Evolutionary conservation across 1,139 yeast species (phyloP), one percentile per base, ranked within the genome.

Genomic region (Yamadazyma triangularis): DNA sequence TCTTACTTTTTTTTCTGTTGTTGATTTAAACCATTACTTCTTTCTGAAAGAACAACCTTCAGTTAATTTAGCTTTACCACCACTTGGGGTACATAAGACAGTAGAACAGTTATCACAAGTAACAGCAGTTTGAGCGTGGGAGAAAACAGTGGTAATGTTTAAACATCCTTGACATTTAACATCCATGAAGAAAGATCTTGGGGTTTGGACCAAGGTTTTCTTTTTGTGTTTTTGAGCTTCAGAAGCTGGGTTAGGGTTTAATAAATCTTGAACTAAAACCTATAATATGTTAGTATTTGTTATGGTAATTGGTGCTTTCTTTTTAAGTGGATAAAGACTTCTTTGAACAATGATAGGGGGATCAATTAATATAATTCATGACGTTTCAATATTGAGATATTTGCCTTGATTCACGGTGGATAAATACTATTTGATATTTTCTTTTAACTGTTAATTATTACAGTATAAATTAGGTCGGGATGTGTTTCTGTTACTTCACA

Each of bases 1-100:
- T 18, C 9, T 18, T 18, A 18, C 6, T n/a, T n/a, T n/a, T n/a
- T n/a, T n/a, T n/a, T n/a, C n/a, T n/a, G n/a, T n/a, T n/a, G n/a
- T n/a, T n/a, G n/a, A 7, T 18, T 7, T 7, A 18, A 18, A 18
- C 20, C 20, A 18, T 18, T 88, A 91, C 85, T 91, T 91, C 77
- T 87, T 87, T 84, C 98, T 88, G 94, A 87, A 91, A 60, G 98
- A 93, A 66, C 94, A 85, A 69, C 98, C 99, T 77, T 91, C 98
- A 58, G 97, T 87, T 70, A 91, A 83, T 76, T 86, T 88, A 63
- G 97, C 96, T 81, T 91, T 93, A 81, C 99, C 99, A 81, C 99
- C 99, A 52, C 97, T 87, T 65, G 99, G 99, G 66, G 94, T 85
- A 76, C 97, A 89, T 64, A 91, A 85, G 50, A 93, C 96, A 53